A percentile compares a stretch with the other conserved stretches of the same genome.
phyloP scores from a whole-genome alignment of 148 eudicot genomes.

The Talinum fruticosum region DNA sequence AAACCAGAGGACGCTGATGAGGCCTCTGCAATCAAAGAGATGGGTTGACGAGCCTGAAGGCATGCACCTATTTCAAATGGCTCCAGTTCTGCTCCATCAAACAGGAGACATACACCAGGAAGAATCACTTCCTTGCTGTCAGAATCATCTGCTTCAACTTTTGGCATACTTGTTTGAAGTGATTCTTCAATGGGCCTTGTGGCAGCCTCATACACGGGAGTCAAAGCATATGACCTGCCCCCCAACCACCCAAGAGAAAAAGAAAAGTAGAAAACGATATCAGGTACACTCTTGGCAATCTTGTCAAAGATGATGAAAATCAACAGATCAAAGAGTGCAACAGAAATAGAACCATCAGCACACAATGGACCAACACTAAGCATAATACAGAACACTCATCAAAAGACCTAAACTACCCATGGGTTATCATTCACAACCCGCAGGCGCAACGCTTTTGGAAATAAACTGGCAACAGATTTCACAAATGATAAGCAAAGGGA shows the following conservation, averaged over 20 bases:
- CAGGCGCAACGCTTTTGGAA: neutral
- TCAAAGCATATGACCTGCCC: constrained; percentile 77
- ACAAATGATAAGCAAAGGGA: constrained; percentile 13
- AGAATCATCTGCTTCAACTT: constrained; percentile 63
- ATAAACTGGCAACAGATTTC: constrained; percentile 9
- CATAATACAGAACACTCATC: neutral
- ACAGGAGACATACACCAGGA: constrained; percentile 90
- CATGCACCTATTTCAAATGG: constrained; percentile 96
- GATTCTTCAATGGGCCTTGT: constrained; percentile 67
- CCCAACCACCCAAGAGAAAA: too few relatives aligned
- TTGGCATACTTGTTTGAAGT: constrained; percentile 28
- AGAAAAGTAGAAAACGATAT: too few relatives aligned
- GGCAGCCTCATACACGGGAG: constrained; percentile 71
- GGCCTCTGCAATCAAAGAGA: constrained; percentile 80
- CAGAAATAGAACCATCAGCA: neutral
- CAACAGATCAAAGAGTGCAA: neutral
- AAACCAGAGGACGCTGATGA: constrained; percentile 65
- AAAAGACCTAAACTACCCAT: constrained; percentile 12
- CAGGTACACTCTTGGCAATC: too few relatives aligned
- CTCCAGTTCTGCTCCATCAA: constrained; percentile 81
- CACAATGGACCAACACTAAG: neutral
- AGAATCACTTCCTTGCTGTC: constrained; percentile 77
- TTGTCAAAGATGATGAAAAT: neutral
- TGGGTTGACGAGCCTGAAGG: constrained; percentile 94
- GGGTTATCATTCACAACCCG: neutral